Evolutionary conservation across 805 yeast genomes (phyloP), one percentile per base, ranked within the genome.

Genomic region (Maudiozyma serrabonitensis): DNA sequence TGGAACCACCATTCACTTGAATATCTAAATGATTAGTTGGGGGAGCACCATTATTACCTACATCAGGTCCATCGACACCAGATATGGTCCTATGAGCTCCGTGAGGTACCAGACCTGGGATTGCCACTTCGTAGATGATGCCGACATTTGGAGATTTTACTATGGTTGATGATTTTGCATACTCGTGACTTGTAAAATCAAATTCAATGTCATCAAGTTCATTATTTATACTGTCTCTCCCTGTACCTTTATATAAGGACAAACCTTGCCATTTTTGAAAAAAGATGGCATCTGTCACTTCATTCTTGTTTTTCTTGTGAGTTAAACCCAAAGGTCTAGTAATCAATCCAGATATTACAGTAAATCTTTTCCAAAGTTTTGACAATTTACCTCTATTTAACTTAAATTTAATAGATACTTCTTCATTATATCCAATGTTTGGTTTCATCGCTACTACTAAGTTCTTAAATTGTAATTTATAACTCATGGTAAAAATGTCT

Each of bases 111-210:
- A 56, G 48, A 0, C 96, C 96, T 0, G 91, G 87, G 2, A 73
- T 59, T 62, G 93, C 98, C 57, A 74, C 84, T 60, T 76, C 81
- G 57, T 85, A 85, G 6, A 73, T 68, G 1, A 87, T 39, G n/a
- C 73, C 68, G 0, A 81, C 71, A 4, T 62, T 62, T 0, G 78
- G 76, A 0, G 93, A 75, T 51, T 82, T 86, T 4, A 89, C 56
- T 1, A 93, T 64, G 45, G 79, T 77, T 7, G 93, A 78, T 53
- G 78, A 84, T 63, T 82, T 85, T 0, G 93, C 98, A 65, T 93
- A 93, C 60, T 93, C 96, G 26, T 79, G 75, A 13, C 67, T 67
- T 0, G 62, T 54, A 2, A 66, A 63, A 26, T 69, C 72, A 50
- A 57, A 61, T 18, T 56, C 58, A 25, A 60, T 58, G 41, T 62